Evolutionary conservation across 2,329 filamentous ascomycete species (phyloP).

Genomic region (Dothistroma septosporum): DNA sequence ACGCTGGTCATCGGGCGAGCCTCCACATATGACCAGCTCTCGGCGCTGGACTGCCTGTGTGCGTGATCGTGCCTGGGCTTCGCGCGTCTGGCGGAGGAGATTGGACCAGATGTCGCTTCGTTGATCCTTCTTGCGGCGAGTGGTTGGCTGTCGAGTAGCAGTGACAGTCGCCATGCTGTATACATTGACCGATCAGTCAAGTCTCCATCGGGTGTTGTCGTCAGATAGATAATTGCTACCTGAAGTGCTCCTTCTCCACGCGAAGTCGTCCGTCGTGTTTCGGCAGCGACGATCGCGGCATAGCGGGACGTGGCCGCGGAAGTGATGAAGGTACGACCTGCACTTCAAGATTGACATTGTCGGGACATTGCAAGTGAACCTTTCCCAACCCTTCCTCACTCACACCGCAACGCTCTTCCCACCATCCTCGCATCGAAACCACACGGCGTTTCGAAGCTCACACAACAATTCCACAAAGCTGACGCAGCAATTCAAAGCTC

Average conservation of each 20-base stretch:
- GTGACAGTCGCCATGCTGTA: constrained; percentile 17
- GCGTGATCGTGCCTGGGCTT: constrained; percentile 34
- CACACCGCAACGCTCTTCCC: not conserved
- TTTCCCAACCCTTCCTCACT: not conserved
- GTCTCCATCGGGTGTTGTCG: too few relatives aligned
- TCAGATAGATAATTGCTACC: too few relatives aligned
- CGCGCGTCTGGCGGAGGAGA: constrained; percentile 34
- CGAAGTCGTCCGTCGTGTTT: not conserved
- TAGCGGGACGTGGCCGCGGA: constrained; percentile 1
- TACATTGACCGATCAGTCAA: not conserved
- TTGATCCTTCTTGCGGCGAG: constrained; percentile 26
- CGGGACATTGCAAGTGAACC: too few relatives aligned
- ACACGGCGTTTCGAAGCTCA: not conserved
- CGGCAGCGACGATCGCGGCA: not conserved
- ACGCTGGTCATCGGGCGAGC: constrained; percentile 31
- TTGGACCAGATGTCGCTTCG: constrained; percentile 34
- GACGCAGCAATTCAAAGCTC: not conserved
- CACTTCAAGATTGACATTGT: not conserved
- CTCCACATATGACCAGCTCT: constrained; percentile 31
- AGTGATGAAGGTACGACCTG: not conserved
- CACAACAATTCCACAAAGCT: constrained; percentile 42
- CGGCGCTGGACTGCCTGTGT: constrained; percentile 32
- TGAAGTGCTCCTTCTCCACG: not conserved
- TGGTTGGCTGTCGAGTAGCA: constrained; percentile 11
- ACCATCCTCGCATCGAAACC: not conserved